A percentile compares a stretch with the other conserved stretches of the same genome.
phyloP scores from a whole-genome alignment of 176 grass and related monocot species.

The Oryza coarctata region DNA sequence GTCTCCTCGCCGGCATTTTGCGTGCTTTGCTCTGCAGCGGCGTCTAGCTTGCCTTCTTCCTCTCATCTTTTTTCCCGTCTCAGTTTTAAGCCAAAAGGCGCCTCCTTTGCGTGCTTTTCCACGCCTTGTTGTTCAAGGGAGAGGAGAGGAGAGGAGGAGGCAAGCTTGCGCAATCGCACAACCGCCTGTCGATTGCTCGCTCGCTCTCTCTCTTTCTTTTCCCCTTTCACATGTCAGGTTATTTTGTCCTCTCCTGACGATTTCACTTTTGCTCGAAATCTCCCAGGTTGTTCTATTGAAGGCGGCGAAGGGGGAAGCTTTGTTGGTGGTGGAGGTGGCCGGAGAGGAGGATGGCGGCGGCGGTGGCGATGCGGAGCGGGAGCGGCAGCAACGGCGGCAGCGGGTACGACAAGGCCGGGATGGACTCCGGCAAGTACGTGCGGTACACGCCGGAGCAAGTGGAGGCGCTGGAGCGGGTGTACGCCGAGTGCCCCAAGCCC shows the following conservation, averaged over 20 bases:
- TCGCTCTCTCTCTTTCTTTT: background rate
- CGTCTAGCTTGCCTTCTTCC: background rate
- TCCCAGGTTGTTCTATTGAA: slow-evolving; percentile 27
- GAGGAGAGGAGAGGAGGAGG: slow-evolving; percentile 1
- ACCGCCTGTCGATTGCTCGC: slow-evolving; percentile 32
- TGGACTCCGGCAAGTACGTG: slow-evolving; percentile 90
- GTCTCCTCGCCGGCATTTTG: slow-evolving; percentile 40
- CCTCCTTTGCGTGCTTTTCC: slow-evolving; percentile 66
- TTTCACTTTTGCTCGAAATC: slow-evolving; percentile 39
- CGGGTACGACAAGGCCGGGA: slow-evolving; percentile 55
- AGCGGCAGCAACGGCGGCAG: slow-evolving; percentile 55
- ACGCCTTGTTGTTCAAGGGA: slow-evolving; percentile 46
- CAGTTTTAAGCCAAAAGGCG: slow-evolving; percentile 56
- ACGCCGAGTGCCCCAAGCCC: slow-evolving; percentile 91
- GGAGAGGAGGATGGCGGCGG: slow-evolving; percentile 65
- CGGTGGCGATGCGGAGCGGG: slow-evolving; percentile 64
- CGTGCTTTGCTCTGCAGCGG: slow-evolving; percentile 38
- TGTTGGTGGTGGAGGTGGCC: slow-evolving; percentile 6
- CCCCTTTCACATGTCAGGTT: slow-evolving; percentile 33
- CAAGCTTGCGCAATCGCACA: slow-evolving; percentile 31
- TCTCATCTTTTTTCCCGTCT: slow-evolving; percentile 12
- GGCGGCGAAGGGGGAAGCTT: slow-evolving; percentile 28
- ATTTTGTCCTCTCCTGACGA: slow-evolving; percentile 18
- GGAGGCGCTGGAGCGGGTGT: slow-evolving; percentile 93
- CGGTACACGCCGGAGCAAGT: slow-evolving; percentile 98